Evolutionary conservation across 768 basidiomycete species (phyloP), one percentile per base, ranked within the genome.

Genomic region (Astraeus odoratus): DNA sequence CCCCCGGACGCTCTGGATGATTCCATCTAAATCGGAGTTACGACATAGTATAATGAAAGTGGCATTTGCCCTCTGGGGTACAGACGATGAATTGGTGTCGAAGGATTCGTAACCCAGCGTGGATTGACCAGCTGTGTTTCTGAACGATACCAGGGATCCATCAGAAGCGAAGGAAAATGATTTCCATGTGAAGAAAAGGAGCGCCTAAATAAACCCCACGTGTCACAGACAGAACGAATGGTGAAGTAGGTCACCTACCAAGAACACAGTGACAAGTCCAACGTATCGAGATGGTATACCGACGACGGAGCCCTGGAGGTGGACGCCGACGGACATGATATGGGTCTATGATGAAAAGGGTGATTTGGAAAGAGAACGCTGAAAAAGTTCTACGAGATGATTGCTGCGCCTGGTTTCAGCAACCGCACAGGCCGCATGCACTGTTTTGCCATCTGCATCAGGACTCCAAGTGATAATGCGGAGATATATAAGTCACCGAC

Each of bases 41-140:
- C 74, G 64, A 13, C 69, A 76, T 4, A 84, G 64, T 23, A 81
- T 73, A 24, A 83, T 70, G 49, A 83, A 73, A 0, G 76, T 75
- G 5, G 82, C 81, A 38, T 84, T 82, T 2, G 75, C 77, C 31
- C 55, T 61, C 24, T 43, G 36, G 16, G 33, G 15, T 16, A 30
- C 22, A n/a, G 24, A 6, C 31, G 22, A 35, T 1, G 13, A 22
- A 27, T 12, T 15, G 9, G 37, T n/a, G 16, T 18, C 35, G 25
- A 37, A n/a, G n/a, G n/a, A n/a, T n/a, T n/a, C n/a, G 6, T 25
- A 9, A 46, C 15, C 5, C 29, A 6, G 42, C 25, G 20, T 10
- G 7, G 23, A 40, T 18, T 13, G 48, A 19, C 34, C 25, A 20
- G 4, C 30, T n/a, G 30, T 31, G 30, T 31, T 35, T 1, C 33